Evolutionary conservation across 1,139 yeast species (phyloP).

Genomic region (Arxiozyma bovina): DNA sequence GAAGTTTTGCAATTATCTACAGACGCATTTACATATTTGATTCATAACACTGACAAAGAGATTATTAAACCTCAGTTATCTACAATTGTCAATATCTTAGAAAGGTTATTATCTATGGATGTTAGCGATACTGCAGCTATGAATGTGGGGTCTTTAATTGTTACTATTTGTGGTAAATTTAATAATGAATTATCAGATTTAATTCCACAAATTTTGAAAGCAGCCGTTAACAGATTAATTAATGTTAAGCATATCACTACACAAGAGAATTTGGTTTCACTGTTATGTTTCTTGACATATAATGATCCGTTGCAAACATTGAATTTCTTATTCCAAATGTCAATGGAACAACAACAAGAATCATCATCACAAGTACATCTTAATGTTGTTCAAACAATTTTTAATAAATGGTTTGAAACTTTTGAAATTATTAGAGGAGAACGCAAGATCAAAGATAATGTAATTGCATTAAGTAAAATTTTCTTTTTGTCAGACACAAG

Average conservation of each 20-base stretch:
- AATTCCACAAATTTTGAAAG: conserved; percentile 55
- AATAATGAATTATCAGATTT: conserved; percentile 39
- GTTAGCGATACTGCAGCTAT: conserved; percentile 74
- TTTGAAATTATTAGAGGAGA: conserved; percentile 77
- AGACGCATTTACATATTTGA: conserved; percentile 57
- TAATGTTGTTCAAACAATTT: conserved; percentile 40
- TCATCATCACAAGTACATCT: neutral
- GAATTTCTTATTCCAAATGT: conserved; percentile 45
- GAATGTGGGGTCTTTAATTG: conserved; percentile 60
- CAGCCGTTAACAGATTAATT: conserved; percentile 59
- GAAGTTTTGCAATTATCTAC: conserved; percentile 73
- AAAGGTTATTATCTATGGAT: conserved; percentile 61
- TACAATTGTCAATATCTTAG: conserved; percentile 50
- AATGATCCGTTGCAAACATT: conserved; percentile 54
- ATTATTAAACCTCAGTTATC: conserved; percentile 42
- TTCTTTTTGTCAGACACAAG: conserved; percentile 51
- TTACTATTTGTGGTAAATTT: conserved; percentile 57
- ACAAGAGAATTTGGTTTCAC: conserved; percentile 65
- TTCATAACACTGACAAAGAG: conserved; percentile 42
- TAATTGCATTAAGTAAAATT: conserved; percentile 60
- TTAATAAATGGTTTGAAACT: conserved; percentile 74
- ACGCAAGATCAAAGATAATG: conserved; percentile 61
- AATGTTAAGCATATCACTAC: conserved; percentile 63
- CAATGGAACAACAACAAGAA: conserved; percentile 22
- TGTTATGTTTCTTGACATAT: conserved; percentile 64